A percentile compares a stretch with the other conserved stretches of the same genome.
These are phyloP conservation scores for Termitomyces sp. DNA, from an alignment of 768 basidiomycete species.

Conservation along the genomic window DNA sequence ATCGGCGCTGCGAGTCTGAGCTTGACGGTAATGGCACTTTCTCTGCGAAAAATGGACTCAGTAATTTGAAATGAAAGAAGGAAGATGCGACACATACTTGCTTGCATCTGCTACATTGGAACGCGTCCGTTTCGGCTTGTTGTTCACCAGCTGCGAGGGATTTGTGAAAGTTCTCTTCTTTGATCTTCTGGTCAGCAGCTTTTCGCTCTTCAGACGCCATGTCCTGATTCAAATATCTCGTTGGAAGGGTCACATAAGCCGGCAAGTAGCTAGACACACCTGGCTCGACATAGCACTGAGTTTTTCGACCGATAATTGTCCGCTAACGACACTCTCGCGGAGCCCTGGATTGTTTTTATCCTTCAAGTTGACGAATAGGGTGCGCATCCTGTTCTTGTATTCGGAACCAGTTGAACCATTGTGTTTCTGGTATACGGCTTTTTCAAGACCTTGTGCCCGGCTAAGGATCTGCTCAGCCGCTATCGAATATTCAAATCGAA, in stretches of 20 bases:
- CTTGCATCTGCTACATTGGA: conserved; percentile 95
- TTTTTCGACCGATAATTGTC: conserved; percentile 62
- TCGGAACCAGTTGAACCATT: conserved; percentile 32
- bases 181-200: conserved; percentile 75
- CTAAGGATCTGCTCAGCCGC: conserved; percentile 64
- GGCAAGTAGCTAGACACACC: conserved; percentile 33
- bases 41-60: conserved; percentile 34
- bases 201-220: conserved; percentile 95
- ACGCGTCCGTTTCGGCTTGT: conserved; percentile 94
- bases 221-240: conserved; percentile 45
- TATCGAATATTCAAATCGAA: conserved; percentile 21
- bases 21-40: conserved; percentile 90
- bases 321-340: conserved; percentile 80
- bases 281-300: conserved; percentile 80
- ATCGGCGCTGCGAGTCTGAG: conserved; percentile 95
- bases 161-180: conserved; percentile 83
- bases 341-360: conserved; percentile 90
- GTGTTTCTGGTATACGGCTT: conserved; percentile 46
- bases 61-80: background rate
- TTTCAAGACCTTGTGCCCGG: conserved; percentile 69
- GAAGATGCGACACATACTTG: conserved; percentile 40
- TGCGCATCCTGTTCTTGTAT: conserved; percentile 81
- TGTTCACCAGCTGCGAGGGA: conserved; percentile 85
- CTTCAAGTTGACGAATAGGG: conserved; percentile 89
- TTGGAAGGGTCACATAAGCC: background rate